Percentiles rank a stretch among this genome's conserved stretches.
phyloP scores from a whole-genome alignment of 345 rosid species.

The Salix viminalis region DNA sequence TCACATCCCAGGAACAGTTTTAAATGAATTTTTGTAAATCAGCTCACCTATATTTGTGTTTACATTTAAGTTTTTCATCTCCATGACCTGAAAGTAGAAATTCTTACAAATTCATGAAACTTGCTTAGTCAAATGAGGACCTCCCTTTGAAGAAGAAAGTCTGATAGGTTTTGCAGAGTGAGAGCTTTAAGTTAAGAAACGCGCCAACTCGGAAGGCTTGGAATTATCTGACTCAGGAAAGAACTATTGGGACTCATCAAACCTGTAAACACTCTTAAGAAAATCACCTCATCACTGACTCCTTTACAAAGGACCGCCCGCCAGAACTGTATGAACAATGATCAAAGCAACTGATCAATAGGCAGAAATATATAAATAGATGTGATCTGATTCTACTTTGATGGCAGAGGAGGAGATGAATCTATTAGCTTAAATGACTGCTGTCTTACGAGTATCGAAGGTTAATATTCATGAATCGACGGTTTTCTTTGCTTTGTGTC shows the following conservation, averaged over 20 bases:
- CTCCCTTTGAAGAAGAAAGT: not conserved
- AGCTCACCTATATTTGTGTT: not conserved
- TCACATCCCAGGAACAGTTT: no score
- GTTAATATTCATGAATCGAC: constrained; percentile 91
- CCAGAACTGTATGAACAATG: constrained; percentile 59
- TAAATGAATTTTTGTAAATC: no score
- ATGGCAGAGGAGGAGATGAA: constrained; percentile 1
- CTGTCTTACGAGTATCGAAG: constrained; percentile 74
- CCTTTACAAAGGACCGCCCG: constrained; percentile 81
- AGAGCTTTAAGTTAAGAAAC: not conserved
- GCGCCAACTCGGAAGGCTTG: not conserved
- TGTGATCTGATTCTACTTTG: constrained; percentile 6
- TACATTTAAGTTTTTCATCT: not conserved
- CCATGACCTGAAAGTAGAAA: not conserved
- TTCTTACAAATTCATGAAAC: not conserved
- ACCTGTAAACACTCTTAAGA: not conserved
- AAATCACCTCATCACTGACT: constrained; percentile 49
- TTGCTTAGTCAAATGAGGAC: not conserved
- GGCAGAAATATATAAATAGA: not conserved
- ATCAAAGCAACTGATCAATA: not conserved
- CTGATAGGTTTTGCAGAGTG: not conserved
- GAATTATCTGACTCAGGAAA: not conserved
- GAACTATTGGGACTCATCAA: not conserved
- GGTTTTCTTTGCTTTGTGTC: constrained; percentile 86
- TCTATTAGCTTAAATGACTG: not conserved